Conservation (phyloP, 805 yeast species). For the Yueomyces sp. region DNA sequence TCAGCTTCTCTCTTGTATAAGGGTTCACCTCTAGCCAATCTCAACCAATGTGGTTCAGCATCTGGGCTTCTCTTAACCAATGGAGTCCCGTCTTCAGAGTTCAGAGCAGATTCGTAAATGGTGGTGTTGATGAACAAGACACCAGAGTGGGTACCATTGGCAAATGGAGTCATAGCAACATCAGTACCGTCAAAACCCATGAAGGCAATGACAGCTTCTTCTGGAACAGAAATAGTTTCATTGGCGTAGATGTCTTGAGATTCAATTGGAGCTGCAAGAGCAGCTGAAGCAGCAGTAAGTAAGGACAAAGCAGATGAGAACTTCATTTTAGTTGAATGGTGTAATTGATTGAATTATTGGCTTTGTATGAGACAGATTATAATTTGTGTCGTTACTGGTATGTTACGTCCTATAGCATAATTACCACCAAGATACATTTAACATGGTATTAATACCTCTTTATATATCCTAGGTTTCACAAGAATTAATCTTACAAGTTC, state of each 20-base stretch:
- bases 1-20: constrained; percentile 18
- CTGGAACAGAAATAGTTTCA: constrained; percentile 11
- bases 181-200: constrained; percentile 16
- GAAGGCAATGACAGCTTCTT: constrained; percentile 21
- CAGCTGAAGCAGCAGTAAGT: constrained; percentile 5
- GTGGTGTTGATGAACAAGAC: constrained; percentile 21
- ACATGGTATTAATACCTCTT: too few species aligned
- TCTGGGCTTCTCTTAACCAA: constrained; percentile 19
- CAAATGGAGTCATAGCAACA: constrained; percentile 16
- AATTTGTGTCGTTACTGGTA: background rate
- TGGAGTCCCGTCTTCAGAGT: constrained; percentile 3
- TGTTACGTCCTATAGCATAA: background rate
- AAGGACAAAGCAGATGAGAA: constrained; percentile 7
- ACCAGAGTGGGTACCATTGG: constrained; percentile 19
- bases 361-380: background rate
- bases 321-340: constrained; percentile 7
- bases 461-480: too few species aligned
- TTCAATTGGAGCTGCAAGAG: constrained; percentile 16
- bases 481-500: too few species aligned
- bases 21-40: constrained; percentile 14
- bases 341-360: constrained; percentile 1
- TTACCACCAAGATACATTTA: too few species aligned
- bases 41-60: constrained; percentile 19
- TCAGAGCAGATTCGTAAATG: constrained; percentile 13
- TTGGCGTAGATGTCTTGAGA: constrained; percentile 3